Evolutionary conservation across 2,329 filamentous ascomycete genomes (phyloP).

Genomic region (Colletotrichum caudatum): DNA sequence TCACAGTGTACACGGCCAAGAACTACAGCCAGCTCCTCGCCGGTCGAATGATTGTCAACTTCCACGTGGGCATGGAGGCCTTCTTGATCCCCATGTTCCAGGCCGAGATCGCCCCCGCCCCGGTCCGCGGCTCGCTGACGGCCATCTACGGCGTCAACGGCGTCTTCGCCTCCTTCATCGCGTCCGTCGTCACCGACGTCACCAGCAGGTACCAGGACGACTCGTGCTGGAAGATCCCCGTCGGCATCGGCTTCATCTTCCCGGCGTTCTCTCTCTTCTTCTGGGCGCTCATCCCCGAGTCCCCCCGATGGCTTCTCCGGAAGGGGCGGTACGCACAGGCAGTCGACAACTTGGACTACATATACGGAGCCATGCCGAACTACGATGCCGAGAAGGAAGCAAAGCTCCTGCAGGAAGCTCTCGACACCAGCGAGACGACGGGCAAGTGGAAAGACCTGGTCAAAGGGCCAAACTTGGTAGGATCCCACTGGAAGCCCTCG

Average conservation of each 20-base stretch:
- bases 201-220: slow-evolving; percentile 42
- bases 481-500: neutral
- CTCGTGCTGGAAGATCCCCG: slow-evolving; percentile 43
- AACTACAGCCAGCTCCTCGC: slow-evolving; percentile 37
- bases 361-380: slow-evolving; percentile 38
- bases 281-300: slow-evolving; percentile 45
- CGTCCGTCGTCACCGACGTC: slow-evolving; percentile 43
- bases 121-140: slow-evolving; percentile 42
- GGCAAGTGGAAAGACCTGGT: slow-evolving; percentile 35
- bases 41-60: slow-evolving; percentile 43
- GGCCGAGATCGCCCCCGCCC: slow-evolving; percentile 44
- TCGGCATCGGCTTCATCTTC: slow-evolving; percentile 41
- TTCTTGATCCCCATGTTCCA: slow-evolving; percentile 44
- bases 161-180: slow-evolving; percentile 43
- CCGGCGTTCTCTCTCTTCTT: slow-evolving; percentile 39
- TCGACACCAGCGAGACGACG: slow-evolving; percentile 27
- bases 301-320: slow-evolving; percentile 47
- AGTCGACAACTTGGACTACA: slow-evolving; percentile 38
- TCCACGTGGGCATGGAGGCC: slow-evolving; percentile 43
- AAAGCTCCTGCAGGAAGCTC: slow-evolving; percentile 33
- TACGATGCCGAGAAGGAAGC: slow-evolving; percentile 43
- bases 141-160: slow-evolving; percentile 43
- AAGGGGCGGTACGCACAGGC: slow-evolving; percentile 42
- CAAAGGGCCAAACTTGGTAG: slow-evolving; percentile 35
- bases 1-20: slow-evolving; percentile 38